Evolutionary conservation across 1,284 basidiomycete species (phyloP), one percentile per base, ranked within the genome.

Genomic region (Sutorius eximius): DNA sequence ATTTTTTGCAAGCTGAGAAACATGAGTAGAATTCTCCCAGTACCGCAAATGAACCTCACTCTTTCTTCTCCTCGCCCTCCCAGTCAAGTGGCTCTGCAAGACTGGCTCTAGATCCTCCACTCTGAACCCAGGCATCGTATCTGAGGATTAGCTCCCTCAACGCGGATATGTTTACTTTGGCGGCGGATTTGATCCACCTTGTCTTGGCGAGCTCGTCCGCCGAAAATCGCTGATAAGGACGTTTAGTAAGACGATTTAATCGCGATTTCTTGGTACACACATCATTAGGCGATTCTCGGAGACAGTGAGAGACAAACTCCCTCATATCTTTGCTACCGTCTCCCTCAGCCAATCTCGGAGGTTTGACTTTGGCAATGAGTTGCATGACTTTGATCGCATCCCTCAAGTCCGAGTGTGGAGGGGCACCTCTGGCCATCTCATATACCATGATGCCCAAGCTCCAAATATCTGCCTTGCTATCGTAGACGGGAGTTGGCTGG

Each of bases 391-490:
- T 86, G 77, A 93, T 85, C 62, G 92, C 88, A 64, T 91, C 89
- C 62, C 85, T 70, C 57, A 90, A 79, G 65, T 95, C 89, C 13
- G 91, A 84, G 67, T 95, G 85, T 5, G 95, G 95, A 13, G 94
- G 95, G 60, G 86, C 87, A n/a, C 95, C 95, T 66, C 91, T 96
- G 51, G 88, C 85, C 87, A 98, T 95, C 72, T 98, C 95, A 66
- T 92, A 97, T 16, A 95, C 83, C 70, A 95, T 91, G 66, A 98
- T 95, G 7, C 95, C 95, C 54, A 98, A 74, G 64, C 92, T 95
- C 95, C 95, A 98, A 48, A 98, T 93, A 67, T 98, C 96, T 5
- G 95, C 96, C 67, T 94, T 93, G 32, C 90, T 89, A 66, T 98
- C 95, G 71, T 99, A 99, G 43, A 88, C 80, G 33, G 91, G 86